Evolutionary conservation across 305 asterid species (phyloP), one percentile per base, ranked within the genome.

Genomic region (Fraxinus platypoda): DNA sequence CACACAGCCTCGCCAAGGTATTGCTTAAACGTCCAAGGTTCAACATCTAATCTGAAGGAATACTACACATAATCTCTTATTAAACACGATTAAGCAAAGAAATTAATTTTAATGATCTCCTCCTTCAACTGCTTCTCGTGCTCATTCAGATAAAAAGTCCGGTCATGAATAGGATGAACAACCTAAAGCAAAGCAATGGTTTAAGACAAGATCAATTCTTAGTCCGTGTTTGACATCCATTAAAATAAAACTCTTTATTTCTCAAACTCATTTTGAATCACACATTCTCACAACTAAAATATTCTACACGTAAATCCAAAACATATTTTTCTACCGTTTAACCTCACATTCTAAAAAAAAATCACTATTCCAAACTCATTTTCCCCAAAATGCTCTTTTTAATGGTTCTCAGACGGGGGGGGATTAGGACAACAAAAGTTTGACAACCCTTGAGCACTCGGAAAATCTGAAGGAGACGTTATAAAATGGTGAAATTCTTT

Each of bases 21-120:
- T 80, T 92, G 97, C 85, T 91, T 92, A 54, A 91, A 92, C 4
- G 96, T 94, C 98, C 98, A 92, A 4, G 98, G 91, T 83, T 92
- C 98, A 83, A 94, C 78, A 72, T 86, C 98, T 91, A 76, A 38
- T 64, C 1, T 3, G 23, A 74, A n/a, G 68, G 13, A 77, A 83
- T 19, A 38, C 28, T 11, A 54, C 79, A 26, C 12, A 49, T 3
- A 35, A 75, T 78, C 38, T 17, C 19, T 25, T 21, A 81, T 52
- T 35, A 85, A 81, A 34, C 2, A 74, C 13, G 19, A 9, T 66
- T 8, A 57, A 77, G 21, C 7, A 43, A 75, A 73, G 0, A 62
- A 80, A 64, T 19, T 46, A 78, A 80, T 76, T 91, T 84, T 81
- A 93, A 95, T 52, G 78, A 81, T 90, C 85, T 93, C 95, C 86